Evolutionary conservation across 495 filamentous ascomycete genomes (phyloP), one percentile per base, ranked within the genome.

Genomic region (Penicillium lagena): DNA sequence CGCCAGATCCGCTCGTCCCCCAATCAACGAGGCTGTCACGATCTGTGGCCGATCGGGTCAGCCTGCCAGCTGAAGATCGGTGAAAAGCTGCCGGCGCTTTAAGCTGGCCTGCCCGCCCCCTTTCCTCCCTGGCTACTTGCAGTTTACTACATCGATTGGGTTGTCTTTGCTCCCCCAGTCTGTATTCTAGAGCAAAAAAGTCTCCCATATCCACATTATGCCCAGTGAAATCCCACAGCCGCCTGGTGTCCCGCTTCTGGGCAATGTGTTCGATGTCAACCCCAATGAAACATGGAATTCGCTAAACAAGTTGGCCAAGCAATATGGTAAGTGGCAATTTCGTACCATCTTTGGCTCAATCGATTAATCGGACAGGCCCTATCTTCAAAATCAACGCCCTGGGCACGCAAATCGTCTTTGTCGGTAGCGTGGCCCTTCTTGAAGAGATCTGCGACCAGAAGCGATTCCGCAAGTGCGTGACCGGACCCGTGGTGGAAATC

Each of bases 381-480:
- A 87, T 89, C 52, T 88, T 82, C 68, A 78, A 83, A 53, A 78
- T 89, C 59, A 79, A 72, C n/a, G 63, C 76, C 10, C 64, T 71
- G 32, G 62, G 72, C 49, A 52, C 76, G 35, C 67, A 73, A 37
- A 65, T 76, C 43, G 66, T 79, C 43, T 73, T 81, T 54, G 64
- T 82, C 40, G 62, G 65, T 12, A 72, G 71, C 43, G 76, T 79
- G 35, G 75, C 71, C 13, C 66, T 90, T 6, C 58, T 85, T 10
- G 70, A 86, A 38, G 87, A 90, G 58, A 59, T 86, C 29, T 89
- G 81, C 60, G 81, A 91, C 55, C 79, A 87, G 62, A 80, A 64
- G 27, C 69, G 81, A 35, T 93, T 90, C 59, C 58, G 72, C 14
- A 91, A 91, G 61, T 70, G 65, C 47, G 72, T 87, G 7, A 63